Base-by-base conservation (phyloP, 352 stramenopile species). In the Pythium grandisporangium region DNA sequence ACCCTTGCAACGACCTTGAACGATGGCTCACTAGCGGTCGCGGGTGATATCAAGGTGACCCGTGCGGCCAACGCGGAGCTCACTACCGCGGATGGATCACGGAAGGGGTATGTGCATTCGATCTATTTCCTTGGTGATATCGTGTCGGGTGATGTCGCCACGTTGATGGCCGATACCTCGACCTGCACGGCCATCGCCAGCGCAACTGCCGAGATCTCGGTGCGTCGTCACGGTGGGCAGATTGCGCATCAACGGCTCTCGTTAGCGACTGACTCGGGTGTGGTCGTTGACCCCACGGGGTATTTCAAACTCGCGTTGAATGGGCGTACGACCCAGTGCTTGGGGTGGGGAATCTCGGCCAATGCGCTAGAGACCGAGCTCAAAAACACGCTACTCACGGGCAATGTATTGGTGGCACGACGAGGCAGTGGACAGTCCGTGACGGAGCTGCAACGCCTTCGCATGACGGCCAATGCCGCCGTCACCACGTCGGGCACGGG, bases 51-150 rank as follows among this genome's bases (percentile, higher is more conserved):
- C 16, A 55, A 77, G 21, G 78, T 92, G 1, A 82, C 76, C 14
- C 61, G 58, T 11, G 63, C 43, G 0, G 54, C 54, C 5, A 33
- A 41, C 14, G 27, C 27, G 14, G n/a, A n/a, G n/a, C 29, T 27
- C 0, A 48, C 30, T 2, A 19, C 37, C 2, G 29, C 24, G 26
- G 42, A 39, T 37, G 60, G 66, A 19, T 61, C 67, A 4, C 47
- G 60, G 1, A 84, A 51, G 24, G 70, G 66, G 1, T 97, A 97
- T 47, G 61, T 93, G 0, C 98, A 95, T 51, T 86, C 72, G 12
- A 62, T 98, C 19, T 98, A 98, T 55, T 98, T 97, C 40, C 39
- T 80, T 16, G 94, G 94, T 16, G 52, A 65, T 5, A 53, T 54
- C 2, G 67, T 98, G 7, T 30, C 82, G 14, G 90, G 93, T 2